These are phyloP conservation scores for Vaccinium myrtillus DNA, from an alignment of 148 eudicot genomes.

Conservation along the genomic window DNA sequence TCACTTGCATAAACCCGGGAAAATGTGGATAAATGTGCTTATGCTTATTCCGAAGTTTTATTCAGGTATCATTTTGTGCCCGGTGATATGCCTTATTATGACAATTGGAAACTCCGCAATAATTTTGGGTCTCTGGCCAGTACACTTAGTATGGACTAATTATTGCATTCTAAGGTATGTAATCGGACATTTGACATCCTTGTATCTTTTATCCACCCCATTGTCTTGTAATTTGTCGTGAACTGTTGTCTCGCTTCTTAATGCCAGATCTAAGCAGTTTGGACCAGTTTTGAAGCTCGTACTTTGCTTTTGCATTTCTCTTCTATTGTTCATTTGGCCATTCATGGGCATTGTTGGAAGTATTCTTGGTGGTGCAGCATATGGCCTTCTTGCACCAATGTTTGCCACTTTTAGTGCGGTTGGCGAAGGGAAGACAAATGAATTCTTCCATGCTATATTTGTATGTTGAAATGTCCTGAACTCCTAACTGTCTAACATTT, in stretches of 20 bases:
- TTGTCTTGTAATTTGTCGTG: background rate
- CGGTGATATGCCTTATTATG: slow-evolving; percentile 62
- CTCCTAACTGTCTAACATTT: background rate
- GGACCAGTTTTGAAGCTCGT: slow-evolving; percentile 84
- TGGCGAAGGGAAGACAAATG: slow-evolving; percentile 69
- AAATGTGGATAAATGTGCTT: background rate
- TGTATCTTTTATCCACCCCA: background rate
- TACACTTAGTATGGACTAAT: slow-evolving; percentile 64
- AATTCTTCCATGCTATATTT: slow-evolving; percentile 56
- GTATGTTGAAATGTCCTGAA: slow-evolving; percentile 39
- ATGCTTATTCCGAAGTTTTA: background rate
- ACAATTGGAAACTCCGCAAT: slow-evolving; percentile 55
- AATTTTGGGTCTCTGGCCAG: slow-evolving; percentile 87
- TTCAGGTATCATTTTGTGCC: slow-evolving; percentile 77
- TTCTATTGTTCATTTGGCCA: slow-evolving; percentile 65
- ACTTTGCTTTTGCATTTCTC: slow-evolving; percentile 42
- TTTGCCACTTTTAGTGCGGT: slow-evolving; percentile 89
- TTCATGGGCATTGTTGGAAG: slow-evolving; percentile 50
- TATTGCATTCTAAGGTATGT: slow-evolving; percentile 64
- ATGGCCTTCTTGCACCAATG: slow-evolving; percentile 83
- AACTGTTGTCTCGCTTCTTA: slow-evolving; percentile 10
- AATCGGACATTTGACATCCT: background rate
- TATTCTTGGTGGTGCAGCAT: slow-evolving; percentile 62
- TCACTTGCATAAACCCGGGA: background rate
- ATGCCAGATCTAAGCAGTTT: slow-evolving; percentile 69